Percentiles rank a stretch among this genome's conserved stretches.
Conservation (phyloP, 1,139 yeast genomes). For the Geotrichum aggregatum region DNA sequence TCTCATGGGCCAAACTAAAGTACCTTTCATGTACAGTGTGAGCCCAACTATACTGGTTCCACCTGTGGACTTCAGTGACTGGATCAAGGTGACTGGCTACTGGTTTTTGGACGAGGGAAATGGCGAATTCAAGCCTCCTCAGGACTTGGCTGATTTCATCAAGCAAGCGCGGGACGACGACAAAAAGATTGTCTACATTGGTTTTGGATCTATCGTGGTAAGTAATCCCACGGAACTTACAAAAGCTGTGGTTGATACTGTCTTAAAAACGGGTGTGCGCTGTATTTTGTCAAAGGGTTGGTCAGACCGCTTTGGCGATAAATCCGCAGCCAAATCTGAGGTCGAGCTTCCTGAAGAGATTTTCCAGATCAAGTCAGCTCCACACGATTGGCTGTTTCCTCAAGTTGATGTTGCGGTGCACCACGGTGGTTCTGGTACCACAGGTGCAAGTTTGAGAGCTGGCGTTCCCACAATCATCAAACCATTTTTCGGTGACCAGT, state of each 20-base stretch:
- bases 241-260: conserved; percentile 72
- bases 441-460: conserved; percentile 83
- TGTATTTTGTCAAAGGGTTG: conserved; percentile 92
- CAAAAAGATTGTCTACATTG: conserved; percentile 80
- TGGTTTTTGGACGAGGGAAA: conserved; percentile 82
- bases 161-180: conserved; percentile 54
- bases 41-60: conserved; percentile 89
- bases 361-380: conserved; percentile 65
- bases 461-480: conserved; percentile 88
- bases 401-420: conserved; percentile 90
- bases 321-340: conserved; percentile 45
- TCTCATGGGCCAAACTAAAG: conserved; percentile 65
- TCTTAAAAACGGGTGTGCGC: conserved; percentile 69
- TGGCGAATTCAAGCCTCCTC: conserved; percentile 57
- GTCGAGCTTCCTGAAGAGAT: conserved; percentile 64
- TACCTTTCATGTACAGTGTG: conserved; percentile 85
- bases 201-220: conserved; percentile 94
- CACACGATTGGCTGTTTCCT: conserved; percentile 94
- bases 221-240: conserved; percentile 76
- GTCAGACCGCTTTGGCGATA: conserved; percentile 63
- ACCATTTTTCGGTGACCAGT: conserved; percentile 96
- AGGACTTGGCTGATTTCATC: conserved; percentile 57
- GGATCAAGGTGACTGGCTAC: conserved; percentile 92
- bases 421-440: conserved; percentile 97
- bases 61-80: conserved; percentile 86